Percentiles rank a stretch among this genome's conserved stretches.
phyloP scores from a whole-genome alignment of 1,139 yeast species.

The Yamadazyma blattariae region DNA sequence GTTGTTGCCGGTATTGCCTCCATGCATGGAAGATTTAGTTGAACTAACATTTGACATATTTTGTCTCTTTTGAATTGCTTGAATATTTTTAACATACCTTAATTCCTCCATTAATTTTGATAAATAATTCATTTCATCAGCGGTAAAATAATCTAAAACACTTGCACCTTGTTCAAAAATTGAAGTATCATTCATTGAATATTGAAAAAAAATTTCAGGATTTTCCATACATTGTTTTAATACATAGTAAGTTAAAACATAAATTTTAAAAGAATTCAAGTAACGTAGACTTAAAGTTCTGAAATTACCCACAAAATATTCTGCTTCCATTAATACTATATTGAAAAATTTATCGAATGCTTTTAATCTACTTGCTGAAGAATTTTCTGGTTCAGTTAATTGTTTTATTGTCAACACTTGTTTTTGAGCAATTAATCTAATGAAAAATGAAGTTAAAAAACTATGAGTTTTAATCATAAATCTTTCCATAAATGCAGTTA shows the following conservation, averaged over 20 bases:
- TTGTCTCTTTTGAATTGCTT: conserved; percentile 19
- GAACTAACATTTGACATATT: conserved; percentile 4
- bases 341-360: conserved; percentile 34
- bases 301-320: conserved; percentile 45
- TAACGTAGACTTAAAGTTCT: conserved; percentile 37
- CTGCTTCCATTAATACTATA: conserved; percentile 40
- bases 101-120: conserved; percentile 42
- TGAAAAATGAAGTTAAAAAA: conserved; percentile 40
- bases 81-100: conserved; percentile 37
- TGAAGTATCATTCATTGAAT: conserved; percentile 25
- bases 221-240: conserved; percentile 44
- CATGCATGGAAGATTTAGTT: conserved; percentile 2
- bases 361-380: conserved; percentile 23
- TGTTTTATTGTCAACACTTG: conserved; percentile 28
- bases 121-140: conserved; percentile 35
- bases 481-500: conserved; percentile 40
- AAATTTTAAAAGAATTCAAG: conserved; percentile 40
- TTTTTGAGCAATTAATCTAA: conserved; percentile 40
- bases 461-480: conserved; percentile 45
- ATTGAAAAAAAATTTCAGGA: conserved; percentile 37
- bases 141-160: conserved; percentile 38
- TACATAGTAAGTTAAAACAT: conserved; percentile 43
- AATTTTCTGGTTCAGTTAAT: conserved; percentile 18
- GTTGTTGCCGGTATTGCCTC: too few relatives aligned
- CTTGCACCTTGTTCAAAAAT: conserved; percentile 39